Evolutionary conservation across 2,329 filamentous ascomycete species (phyloP).

Genomic region (Scedosporium minutisporum): DNA sequence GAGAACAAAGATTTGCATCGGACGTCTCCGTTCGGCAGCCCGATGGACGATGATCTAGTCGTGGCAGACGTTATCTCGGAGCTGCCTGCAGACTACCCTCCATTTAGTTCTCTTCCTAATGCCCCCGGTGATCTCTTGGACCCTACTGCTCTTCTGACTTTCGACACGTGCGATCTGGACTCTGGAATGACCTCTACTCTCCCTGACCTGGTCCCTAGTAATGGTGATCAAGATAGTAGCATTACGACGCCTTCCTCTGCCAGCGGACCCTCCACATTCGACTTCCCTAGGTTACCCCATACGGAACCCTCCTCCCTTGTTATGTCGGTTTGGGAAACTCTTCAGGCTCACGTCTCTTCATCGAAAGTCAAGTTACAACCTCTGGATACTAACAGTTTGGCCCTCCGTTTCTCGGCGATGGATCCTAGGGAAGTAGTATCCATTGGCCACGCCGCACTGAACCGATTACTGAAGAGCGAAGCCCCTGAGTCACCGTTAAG

Average conservation of each 20-base stretch:
- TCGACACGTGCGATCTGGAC: slow-evolving; percentile 26
- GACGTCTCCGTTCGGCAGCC: slow-evolving; percentile 9
- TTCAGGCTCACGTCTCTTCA: slow-evolving; percentile 34
- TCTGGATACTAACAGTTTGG: slow-evolving; percentile 31
- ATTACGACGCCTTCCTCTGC: neutral
- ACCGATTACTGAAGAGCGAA: slow-evolving; percentile 26
- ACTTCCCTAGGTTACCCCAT: neutral
- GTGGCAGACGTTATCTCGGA: neutral
- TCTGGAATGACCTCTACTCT: slow-evolving; percentile 17
- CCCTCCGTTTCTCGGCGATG: slow-evolving; percentile 28
- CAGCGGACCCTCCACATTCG: neutral
- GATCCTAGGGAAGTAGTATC: slow-evolving; percentile 27
- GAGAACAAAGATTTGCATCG: neutral
- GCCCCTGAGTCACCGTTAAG: slow-evolving; percentile 29
- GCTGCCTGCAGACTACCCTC: neutral
- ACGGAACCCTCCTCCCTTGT: slow-evolving; percentile 23
- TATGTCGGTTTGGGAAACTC: slow-evolving; percentile 31
- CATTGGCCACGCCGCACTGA: slow-evolving; percentile 32
- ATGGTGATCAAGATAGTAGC: neutral
- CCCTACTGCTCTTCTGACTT: slow-evolving; percentile 22
- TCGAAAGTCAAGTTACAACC: slow-evolving; percentile 33
- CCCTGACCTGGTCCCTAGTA: neutral
- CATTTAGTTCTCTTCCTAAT: neutral
- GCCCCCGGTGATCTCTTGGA: neutral
- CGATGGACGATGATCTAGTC: slow-evolving; percentile 4